Percentiles rank a stretch among this genome's conserved stretches.
Conservation (phyloP, 176 grass and related monocot genomes). For the Oryza meyeriana region DNA sequence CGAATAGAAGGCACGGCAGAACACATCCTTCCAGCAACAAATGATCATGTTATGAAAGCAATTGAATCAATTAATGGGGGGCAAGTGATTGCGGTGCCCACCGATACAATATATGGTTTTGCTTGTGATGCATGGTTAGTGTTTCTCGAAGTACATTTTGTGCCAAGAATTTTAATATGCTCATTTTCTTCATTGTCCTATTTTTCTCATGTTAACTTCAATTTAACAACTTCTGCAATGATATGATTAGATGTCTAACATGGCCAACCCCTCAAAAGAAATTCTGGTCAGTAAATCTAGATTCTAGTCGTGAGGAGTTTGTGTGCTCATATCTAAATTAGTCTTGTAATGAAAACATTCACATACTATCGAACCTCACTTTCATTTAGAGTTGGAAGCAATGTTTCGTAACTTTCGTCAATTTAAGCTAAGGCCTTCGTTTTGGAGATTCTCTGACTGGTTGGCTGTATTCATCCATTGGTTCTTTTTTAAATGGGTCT, state of each 20-base stretch:
- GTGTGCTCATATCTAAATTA: too few relatives aligned
- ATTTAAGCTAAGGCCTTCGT: background rate
- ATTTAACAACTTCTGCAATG: background rate
- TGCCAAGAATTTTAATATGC: background rate
- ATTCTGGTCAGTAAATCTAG: background rate
- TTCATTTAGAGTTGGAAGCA: background rate
- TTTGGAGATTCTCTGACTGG: background rate
- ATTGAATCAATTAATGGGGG: slow-evolving; percentile 64
- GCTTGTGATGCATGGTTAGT: slow-evolving; percentile 96
- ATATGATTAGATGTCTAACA: background rate
- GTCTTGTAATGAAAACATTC: background rate
- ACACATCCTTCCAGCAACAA: slow-evolving; percentile 53
- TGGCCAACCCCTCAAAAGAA: background rate
- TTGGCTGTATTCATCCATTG: slow-evolving; percentile 24
- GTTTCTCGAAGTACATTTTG: slow-evolving; percentile 6
- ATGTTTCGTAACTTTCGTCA: background rate
- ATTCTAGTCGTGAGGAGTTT: slow-evolving; percentile 3
- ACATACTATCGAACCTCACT: background rate
- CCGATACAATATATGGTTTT: slow-evolving; percentile 90
- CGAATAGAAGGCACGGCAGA: slow-evolving; percentile 1
- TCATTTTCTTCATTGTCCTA: background rate
- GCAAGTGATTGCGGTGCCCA: slow-evolving; percentile 83
- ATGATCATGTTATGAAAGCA: slow-evolving; percentile 67
- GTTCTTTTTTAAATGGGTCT: slow-evolving; percentile 15
- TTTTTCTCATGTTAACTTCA: background rate